These are phyloP conservation scores for Fusarium coffeatum DNA, from an alignment of 2,329 filamentous ascomycete genomes.

Conservation along the genomic window DNA sequence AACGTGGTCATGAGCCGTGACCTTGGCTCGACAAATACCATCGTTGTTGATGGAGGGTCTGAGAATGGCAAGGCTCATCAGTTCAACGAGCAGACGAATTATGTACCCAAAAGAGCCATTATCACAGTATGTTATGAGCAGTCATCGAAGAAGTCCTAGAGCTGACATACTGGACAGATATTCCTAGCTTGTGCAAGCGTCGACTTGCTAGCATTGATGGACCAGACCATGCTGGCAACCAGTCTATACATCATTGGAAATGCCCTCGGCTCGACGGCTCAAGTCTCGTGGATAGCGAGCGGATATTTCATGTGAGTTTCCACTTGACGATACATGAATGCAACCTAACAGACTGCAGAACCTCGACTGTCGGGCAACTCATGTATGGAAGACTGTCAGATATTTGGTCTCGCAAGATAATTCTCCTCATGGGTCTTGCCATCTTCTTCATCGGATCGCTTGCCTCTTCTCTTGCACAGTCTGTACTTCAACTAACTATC, in stretches of 20 bases:
- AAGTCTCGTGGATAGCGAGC: constrained; percentile 66
- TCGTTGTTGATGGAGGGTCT: constrained; percentile 18
- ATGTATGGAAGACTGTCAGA: constrained; percentile 60
- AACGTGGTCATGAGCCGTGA: constrained; percentile 9
- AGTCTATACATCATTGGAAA: constrained; percentile 67
- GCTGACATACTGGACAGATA: constrained; percentile 54
- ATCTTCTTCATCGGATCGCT: constrained; percentile 59
- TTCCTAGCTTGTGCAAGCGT: constrained; percentile 67
- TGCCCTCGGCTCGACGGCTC: constrained; percentile 60
- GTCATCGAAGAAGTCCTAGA: fast-evolving
- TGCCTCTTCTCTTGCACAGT: constrained; percentile 56
- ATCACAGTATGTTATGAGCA: constrained; percentile 57
- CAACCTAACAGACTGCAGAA: constrained; percentile 43
- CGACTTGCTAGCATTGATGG: constrained; percentile 66
- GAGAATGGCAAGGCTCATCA: constrained; percentile 44
- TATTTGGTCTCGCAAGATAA: constrained; percentile 59
- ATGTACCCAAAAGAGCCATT: constrained; percentile 62
- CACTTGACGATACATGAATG: neutral
- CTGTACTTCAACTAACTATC: constrained; percentile 54
- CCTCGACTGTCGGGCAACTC: constrained; percentile 60
- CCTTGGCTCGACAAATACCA: constrained; percentile 6
- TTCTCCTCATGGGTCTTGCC: constrained; percentile 53
- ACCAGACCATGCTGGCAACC: constrained; percentile 67
- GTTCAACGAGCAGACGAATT: constrained; percentile 68
- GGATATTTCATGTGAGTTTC: constrained; percentile 65